Evolutionary conservation across 768 basidiomycete genomes (phyloP).

Genomic region (Mrakia frigida): DNA sequence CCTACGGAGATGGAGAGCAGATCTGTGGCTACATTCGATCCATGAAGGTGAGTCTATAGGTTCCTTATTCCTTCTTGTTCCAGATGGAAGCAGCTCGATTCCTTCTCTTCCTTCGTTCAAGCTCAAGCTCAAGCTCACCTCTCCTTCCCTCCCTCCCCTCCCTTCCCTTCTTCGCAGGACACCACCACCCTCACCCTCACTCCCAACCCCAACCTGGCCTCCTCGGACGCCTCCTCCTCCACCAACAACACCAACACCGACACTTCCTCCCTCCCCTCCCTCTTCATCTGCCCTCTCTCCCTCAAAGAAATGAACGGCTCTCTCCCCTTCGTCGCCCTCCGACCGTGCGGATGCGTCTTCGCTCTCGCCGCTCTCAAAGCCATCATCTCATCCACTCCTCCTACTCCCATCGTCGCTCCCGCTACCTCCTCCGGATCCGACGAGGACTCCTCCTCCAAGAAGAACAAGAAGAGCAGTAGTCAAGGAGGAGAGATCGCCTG

Average conservation of each 20-base stretch:
- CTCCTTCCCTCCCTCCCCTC: not conserved
- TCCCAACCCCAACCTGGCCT: constrained; percentile 56
- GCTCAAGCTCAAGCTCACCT: constrained; percentile 4
- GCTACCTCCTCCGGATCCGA: constrained; percentile 41
- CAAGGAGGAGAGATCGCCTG: constrained; percentile 34
- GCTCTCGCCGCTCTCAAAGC: constrained; percentile 72
- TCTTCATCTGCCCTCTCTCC: constrained; percentile 85
- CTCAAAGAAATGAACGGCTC: constrained; percentile 91
- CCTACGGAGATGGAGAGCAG: constrained; percentile 83
- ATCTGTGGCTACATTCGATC: constrained; percentile 90
- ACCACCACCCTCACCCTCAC: constrained; percentile 78
- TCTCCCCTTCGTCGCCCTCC: constrained; percentile 81
- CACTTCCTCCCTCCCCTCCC: constrained; percentile 51
- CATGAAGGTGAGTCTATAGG: constrained; percentile 61
- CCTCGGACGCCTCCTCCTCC: constrained; percentile 42
- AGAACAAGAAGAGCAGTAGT: constrained; percentile 34
- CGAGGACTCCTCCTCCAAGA: constrained; percentile 33
- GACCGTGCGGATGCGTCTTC: constrained; percentile 84
- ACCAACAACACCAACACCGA: constrained; percentile 39
- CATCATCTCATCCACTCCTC: constrained; percentile 5
- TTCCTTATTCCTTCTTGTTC: no score
- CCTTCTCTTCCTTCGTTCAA: constrained; percentile 5
- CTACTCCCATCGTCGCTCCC: constrained; percentile 48
- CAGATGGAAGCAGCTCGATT: not conserved
- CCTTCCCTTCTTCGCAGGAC: constrained; percentile 55